Conservation (phyloP, 2,329 filamentous ascomycete genomes). For the Neofusicoccum cordaticola region DNA sequence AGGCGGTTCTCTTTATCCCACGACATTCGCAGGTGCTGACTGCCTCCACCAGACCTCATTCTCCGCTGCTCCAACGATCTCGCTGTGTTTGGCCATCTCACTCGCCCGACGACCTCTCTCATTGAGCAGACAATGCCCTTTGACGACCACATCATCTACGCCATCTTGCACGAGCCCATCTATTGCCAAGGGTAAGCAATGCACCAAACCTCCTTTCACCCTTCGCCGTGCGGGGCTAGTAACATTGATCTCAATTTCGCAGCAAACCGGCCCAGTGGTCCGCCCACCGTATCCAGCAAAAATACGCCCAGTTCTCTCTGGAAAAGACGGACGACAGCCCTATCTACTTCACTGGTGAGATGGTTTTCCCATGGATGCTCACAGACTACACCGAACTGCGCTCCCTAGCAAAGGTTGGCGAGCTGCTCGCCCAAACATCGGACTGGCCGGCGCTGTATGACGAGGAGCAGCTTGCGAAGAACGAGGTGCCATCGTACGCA, state of each 20-base stretch:
- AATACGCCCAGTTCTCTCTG: conserved; percentile 47
- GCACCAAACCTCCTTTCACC: conserved; percentile 31
- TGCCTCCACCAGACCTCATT: conserved; percentile 53
- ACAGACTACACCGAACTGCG: conserved; percentile 73
- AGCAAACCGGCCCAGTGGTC: conserved; percentile 59
- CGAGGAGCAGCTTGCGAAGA: conserved; percentile 66
- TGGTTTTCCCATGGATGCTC: conserved; percentile 82
- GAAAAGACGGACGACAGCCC: conserved; percentile 47
- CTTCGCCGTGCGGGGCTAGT: too few species aligned
- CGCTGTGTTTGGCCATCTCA: conserved; percentile 71
- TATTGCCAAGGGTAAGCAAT: conserved; percentile 66
- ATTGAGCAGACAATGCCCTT: conserved; percentile 68
- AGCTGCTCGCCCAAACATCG: conserved; percentile 64
- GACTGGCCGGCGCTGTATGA: conserved; percentile 80
- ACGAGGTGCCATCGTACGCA: conserved; percentile 82
- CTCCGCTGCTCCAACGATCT: conserved; percentile 70
- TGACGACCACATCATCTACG: conserved; percentile 78
- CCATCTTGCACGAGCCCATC: conserved; percentile 80
- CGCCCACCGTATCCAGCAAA: conserved; percentile 61
- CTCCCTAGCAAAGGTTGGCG: conserved; percentile 65
- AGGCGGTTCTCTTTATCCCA: neutral
- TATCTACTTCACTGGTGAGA: conserved; percentile 84
- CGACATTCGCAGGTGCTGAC: neutral
- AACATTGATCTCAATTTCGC: neutral
- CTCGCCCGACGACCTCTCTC: conserved; percentile 64